Evolutionary conservation across 345 rosid species (phyloP), one percentile per base, ranked within the genome.

Genomic region (Linum lewisii): DNA sequence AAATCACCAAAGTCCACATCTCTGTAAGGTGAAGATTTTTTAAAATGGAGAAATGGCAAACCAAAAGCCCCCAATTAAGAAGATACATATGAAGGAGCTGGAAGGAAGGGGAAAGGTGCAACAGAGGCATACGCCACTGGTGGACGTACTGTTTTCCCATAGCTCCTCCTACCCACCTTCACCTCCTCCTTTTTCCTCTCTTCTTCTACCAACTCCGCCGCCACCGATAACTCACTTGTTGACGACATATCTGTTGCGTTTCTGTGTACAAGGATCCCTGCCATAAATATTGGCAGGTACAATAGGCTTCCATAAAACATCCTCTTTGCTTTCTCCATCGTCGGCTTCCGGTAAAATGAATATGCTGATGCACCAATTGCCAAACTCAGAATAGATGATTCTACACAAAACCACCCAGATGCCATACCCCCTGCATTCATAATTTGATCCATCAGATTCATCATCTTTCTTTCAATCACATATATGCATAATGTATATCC

Each of bases 91-190:
- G 81, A 78, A 60, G 95, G 96, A 50, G 75, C 97, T 1, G 92
- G 96, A 36, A 93, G 86, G 66, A 93, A 93, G 60, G 99, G 96
- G 66, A 93, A 89, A 10, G 99, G 96, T n/a, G 95, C 90, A 47
- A 70, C 72, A 2, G 91, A 93, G 24, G 99, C 96, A 21, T 84
- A 85, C 29, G 97, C 90, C 21, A 90, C 96, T 7, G 88, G 96
- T 7, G 97, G 64, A 0, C 75, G 84, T 26, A 72, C 62, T 58
- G 55, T 73, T 32, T 63, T 58, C 57, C 66, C 68, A 21, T 10
- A 21, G 8, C 68, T 26, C 14, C 23, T 29, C 5, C 38, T 11
- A 10, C 18, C 47, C 47, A 42, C 58, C 61, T 65, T 3, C 20
- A 63, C 16, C 63, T 19, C 42, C 21, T 57, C 24, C 20, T 24